Conservation (phyloP, 306 rosid genomes). For the Quercus aquifolioides region DNA sequence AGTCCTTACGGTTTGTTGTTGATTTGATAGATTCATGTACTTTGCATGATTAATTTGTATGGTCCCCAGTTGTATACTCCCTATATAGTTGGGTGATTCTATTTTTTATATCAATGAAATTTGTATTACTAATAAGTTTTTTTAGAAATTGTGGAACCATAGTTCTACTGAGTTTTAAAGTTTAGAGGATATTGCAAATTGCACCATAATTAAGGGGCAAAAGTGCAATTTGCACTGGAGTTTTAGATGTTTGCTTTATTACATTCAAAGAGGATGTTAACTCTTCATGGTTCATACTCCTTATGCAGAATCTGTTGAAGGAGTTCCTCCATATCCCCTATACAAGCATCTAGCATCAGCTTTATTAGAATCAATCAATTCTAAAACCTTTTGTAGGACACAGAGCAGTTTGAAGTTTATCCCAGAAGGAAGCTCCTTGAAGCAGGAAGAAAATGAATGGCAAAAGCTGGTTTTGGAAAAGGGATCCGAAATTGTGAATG, state of each 20-base stretch:
- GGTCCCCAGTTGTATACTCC: too few species aligned
- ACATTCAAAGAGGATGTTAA: neutral
- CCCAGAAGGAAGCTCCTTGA: constrained; percentile 26
- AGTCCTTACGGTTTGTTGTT: too few species aligned
- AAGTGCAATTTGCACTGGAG: too few species aligned
- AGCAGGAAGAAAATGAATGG: constrained; percentile 56
- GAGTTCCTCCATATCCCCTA: constrained; percentile 66
- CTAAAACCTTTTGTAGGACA: constrained; percentile 32
- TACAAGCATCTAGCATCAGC: constrained; percentile 51
- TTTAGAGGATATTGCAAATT: too few species aligned
- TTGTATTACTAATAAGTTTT: too few species aligned
- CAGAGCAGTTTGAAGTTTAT: constrained; percentile 11
- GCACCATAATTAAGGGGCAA: too few species aligned
- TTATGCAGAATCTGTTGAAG: constrained; percentile 44
- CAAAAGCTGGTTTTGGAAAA: constrained; percentile 49
- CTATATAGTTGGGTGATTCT: too few species aligned
- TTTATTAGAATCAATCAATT: constrained; percentile 38
- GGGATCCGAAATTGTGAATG: constrained; percentile 53
- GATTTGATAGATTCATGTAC: too few species aligned
- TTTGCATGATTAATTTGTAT: too few species aligned
- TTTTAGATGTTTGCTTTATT: neutral
- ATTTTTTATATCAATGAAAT: too few species aligned
- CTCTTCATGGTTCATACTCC: neutral
- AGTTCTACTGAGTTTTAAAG: too few species aligned
- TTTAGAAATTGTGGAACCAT: too few species aligned